phyloP scores from a whole-genome alignment of 805 yeast species.

The Metschnikowia peoriensis region DNA sequence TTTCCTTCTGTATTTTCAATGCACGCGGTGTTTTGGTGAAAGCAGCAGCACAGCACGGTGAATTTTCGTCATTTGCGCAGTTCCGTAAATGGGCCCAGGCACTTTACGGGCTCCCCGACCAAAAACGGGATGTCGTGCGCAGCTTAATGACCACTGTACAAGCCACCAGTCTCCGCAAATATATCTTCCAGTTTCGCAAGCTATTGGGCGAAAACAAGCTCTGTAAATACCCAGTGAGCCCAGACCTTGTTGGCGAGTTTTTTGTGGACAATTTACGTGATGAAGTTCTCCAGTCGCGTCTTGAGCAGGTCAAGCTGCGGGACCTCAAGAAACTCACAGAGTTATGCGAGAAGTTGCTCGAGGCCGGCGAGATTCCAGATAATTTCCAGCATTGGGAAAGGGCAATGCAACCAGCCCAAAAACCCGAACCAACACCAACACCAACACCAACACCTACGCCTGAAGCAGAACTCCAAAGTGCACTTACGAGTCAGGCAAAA shows the following conservation, averaged over 20 bases:
- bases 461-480: too few species aligned
- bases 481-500: not conserved
- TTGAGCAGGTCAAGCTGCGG: not conserved
- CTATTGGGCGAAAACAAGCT: not conserved
- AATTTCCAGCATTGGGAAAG: not conserved
- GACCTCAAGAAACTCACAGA: not conserved
- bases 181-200: slow-evolving; percentile 5
- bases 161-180: not conserved
- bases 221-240: slow-evolving; percentile 5
- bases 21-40: slow-evolving; percentile 4
- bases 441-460: not conserved
- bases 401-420: too few species aligned
- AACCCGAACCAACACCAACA: too few species aligned
- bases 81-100: not conserved
- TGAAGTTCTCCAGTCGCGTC: not conserved
- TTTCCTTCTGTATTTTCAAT: slow-evolving; percentile 1
- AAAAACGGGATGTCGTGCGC: slow-evolving; percentile 4
- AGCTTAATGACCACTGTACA: not conserved
- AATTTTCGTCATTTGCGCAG: not conserved
- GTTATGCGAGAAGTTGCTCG: slow-evolving; percentile 3
- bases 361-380: slow-evolving; percentile 3
- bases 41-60: slow-evolving; percentile 1
- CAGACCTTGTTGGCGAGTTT: slow-evolving; percentile 2
- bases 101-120: slow-evolving; percentile 1
- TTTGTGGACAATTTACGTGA: slow-evolving; percentile 5